phyloP scores from a whole-genome alignment of 2,329 filamentous ascomycete genomes.

The Aspergillus fumigatiaffinis region DNA sequence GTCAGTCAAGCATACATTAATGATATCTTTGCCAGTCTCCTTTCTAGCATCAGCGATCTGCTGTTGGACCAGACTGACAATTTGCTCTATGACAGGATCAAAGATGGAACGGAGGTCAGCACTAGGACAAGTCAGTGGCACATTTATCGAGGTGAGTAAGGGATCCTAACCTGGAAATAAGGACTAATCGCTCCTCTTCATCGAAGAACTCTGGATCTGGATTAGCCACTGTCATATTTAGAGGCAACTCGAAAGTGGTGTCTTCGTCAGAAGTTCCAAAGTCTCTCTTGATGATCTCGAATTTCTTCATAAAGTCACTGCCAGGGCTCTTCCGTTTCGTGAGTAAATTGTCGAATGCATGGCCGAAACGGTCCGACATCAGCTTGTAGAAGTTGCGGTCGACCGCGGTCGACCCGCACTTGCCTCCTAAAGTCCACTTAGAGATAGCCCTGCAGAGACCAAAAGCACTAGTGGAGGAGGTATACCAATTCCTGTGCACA shows the following conservation, averaged over 20 bases:
- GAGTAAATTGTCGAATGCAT: conserved; percentile 24
- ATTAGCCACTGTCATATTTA: conserved; percentile 9
- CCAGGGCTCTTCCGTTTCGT: too few species aligned
- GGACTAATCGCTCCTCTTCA: conserved; percentile 6
- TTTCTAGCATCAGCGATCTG: too few species aligned
- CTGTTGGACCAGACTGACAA: too few species aligned
- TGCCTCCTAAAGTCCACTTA: conserved; percentile 23
- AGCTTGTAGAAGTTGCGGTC: conserved; percentile 31
- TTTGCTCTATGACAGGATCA: too few species aligned
- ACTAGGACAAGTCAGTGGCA: too few species aligned
- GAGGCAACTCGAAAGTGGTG: conserved; percentile 11
- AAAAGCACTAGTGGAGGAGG: too few species aligned
- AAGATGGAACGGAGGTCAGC: too few species aligned
- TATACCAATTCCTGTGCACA: too few species aligned
- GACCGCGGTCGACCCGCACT: conserved; percentile 32
- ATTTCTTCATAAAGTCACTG: conserved; percentile 25
- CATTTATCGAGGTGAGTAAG: neutral
- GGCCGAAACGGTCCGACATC: conserved; percentile 26
- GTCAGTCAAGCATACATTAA: too few species aligned
- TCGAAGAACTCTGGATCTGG: conserved; percentile 1
- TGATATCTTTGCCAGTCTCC: too few species aligned
- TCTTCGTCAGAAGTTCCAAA: conserved; percentile 20
- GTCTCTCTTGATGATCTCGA: conserved; percentile 28
- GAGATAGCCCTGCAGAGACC: too few species aligned
- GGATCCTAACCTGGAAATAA: conserved; percentile 4